Base-by-base conservation (phyloP, 345 rosid genomes). In the Euphorbia pulcherrima region DNA sequence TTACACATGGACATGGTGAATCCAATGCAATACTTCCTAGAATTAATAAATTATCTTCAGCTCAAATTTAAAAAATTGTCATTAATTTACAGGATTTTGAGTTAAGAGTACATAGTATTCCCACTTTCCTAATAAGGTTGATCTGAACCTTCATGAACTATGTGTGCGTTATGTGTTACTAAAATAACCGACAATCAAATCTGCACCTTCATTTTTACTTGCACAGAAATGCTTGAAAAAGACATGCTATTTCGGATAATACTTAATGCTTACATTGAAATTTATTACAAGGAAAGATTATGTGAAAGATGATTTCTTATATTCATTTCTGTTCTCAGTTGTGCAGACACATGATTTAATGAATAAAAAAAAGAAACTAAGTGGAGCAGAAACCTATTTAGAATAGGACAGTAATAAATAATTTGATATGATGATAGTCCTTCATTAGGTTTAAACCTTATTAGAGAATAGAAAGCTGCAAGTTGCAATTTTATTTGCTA, bases 91-190 rank as follows among this genome's bases (percentile, higher is more conserved):
- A 40, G 20, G 65, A 62, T 62, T 40, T 39, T 41, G 11, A 23
- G 20, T 52, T 20, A 17, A 29, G n/a, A 20, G 44, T 29, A 29
- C 33, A 18, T 5, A 30, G 23, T 20, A 14, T 54, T 20, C 30
- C n/a, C n/a, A n/a, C 13, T 9, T 35, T 35, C 26, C 27, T 39
- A 48, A 17, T 28, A 24, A 48, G 24, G 14, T 17, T 8, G 68
- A 65, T 65, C 29, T 51, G 41, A 33, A 65, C 18, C 57, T 33
- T 12, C 47, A 51, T 65, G 44, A 65, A 65, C 6, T 46, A 13
- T n/a, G n/a, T 10, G 39, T 26, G 39, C 23, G n/a, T 46, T 46
- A 21, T 27, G 18, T 14, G 33, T n/a, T 8, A 18, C 17, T 17
- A 44, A 44, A 44, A 44, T 17, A 2, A 27, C 27, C 46, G 1